Evolutionary conservation across 2,329 filamentous ascomycete genomes (phyloP).

Genomic region (Curvularia sp.): DNA sequence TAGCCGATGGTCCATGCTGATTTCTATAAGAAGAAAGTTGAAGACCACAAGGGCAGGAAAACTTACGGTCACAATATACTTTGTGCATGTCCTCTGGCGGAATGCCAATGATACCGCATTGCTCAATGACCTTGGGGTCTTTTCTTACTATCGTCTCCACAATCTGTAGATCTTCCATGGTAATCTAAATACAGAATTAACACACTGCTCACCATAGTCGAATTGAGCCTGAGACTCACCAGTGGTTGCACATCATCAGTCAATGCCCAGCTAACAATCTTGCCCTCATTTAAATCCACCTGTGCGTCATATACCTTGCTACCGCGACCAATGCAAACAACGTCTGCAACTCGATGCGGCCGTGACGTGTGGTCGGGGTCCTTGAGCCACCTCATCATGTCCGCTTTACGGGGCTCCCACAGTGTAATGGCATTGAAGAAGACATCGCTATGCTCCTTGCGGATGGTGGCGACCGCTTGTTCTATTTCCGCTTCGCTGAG

Average conservation of each 20-base stretch:
- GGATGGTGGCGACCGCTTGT: constrained; percentile 71
- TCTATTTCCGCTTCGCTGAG: constrained; percentile 77
- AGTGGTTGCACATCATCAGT: constrained; percentile 82
- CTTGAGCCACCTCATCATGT: constrained; percentile 81
- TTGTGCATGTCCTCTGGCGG: constrained; percentile 87
- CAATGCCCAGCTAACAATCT: constrained; percentile 76
- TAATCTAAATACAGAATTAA: constrained; percentile 65
- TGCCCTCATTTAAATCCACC: constrained; percentile 72
- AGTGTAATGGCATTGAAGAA: constrained; percentile 88
- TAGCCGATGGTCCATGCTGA: constrained; percentile 91
- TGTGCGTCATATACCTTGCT: constrained; percentile 84
- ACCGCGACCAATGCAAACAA: constrained; percentile 80
- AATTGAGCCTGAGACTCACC: constrained; percentile 54
- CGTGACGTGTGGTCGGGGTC: constrained; percentile 66
- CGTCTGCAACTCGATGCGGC: constrained; percentile 77
- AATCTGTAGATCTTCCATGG: constrained; percentile 84
- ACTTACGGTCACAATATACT: constrained; percentile 86
- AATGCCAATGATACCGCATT: constrained; percentile 84
- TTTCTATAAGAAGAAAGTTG: constrained; percentile 20
- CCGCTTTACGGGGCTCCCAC: constrained; percentile 82
- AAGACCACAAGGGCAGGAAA: not conserved
- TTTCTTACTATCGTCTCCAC: constrained; percentile 79
- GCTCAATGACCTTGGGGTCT: constrained; percentile 87
- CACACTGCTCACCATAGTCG: too few species aligned
- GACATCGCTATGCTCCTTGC: constrained; percentile 72